Conservation (phyloP, 2,329 filamentous ascomycete genomes). For the Alternaria brassicae region DNA sequence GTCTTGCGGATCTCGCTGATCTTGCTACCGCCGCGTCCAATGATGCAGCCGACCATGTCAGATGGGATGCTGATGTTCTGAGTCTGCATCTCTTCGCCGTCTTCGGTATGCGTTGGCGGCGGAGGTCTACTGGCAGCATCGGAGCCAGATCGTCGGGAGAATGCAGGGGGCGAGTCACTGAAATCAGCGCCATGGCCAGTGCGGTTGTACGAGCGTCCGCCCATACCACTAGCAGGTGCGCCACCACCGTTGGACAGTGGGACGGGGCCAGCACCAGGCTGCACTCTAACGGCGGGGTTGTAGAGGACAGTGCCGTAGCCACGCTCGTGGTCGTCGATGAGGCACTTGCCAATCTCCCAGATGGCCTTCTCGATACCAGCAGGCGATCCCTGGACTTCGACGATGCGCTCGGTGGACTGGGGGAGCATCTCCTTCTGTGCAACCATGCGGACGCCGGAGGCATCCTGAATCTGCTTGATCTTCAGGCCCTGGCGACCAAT, state of each 20-base stretch:
- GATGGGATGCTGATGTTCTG: slow-evolving; percentile 99
- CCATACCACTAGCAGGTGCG: slow-evolving; percentile 60
- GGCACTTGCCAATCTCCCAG: slow-evolving; percentile 99
- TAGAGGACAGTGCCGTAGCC: slow-evolving; percentile 97
- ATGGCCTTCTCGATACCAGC: slow-evolving; percentile 95
- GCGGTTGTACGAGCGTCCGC: slow-evolving; percentile 75
- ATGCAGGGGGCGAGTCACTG: slow-evolving; percentile 76
- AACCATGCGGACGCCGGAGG: slow-evolving; percentile 96
- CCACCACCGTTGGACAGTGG: slow-evolving; percentile 61
- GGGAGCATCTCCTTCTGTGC: slow-evolving; percentile 99
- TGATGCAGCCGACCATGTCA: slow-evolving; percentile 99
- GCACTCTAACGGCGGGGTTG: slow-evolving; percentile 92
- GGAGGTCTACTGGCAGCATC: slow-evolving; percentile 79
- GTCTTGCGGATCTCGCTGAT: slow-evolving; percentile 98
- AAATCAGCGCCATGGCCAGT: slow-evolving; percentile 98
- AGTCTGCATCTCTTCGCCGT: slow-evolving; percentile 96
- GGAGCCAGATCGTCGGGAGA: slow-evolving; percentile 79
- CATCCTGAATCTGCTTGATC: slow-evolving; percentile 99
- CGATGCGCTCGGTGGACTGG: slow-evolving; percentile 96
- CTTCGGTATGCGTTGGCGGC: slow-evolving; percentile 86
- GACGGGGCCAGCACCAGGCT: slow-evolving; percentile 64
- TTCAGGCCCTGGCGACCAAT: slow-evolving; percentile 96
- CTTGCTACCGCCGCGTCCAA: slow-evolving; percentile 92
- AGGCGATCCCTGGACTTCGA: slow-evolving; percentile 93
- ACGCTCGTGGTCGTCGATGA: slow-evolving; percentile 97